A percentile compares a stretch with the other conserved stretches of the same genome.
Evolutionary conservation across 495 filamentous ascomycete genomes (phyloP).

Genomic region (Podospora sp.): DNA sequence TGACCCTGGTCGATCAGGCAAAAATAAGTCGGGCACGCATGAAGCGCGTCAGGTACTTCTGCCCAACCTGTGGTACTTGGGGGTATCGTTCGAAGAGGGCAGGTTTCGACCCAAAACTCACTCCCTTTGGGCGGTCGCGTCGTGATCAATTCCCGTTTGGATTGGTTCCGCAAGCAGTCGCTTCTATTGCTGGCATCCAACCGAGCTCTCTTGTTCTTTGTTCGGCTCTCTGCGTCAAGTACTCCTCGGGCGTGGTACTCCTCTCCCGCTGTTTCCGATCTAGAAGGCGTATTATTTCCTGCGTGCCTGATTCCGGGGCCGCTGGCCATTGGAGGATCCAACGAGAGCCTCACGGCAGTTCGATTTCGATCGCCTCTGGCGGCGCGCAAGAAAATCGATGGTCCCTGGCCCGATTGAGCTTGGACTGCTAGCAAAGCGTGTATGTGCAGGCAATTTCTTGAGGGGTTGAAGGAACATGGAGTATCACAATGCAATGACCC

Average conservation of each 20-base stretch:
- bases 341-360: slow-evolving; percentile 20
- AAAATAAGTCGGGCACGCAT: slow-evolving; percentile 28
- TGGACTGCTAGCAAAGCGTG: slow-evolving; percentile 10
- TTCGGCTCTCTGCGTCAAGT: slow-evolving; percentile 3
- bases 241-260: slow-evolving; percentile 10
- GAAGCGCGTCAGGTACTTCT: slow-evolving; percentile 27
- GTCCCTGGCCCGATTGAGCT: not conserved
- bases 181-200: slow-evolving; percentile 4
- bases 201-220: slow-evolving; percentile 1
- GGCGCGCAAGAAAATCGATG: slow-evolving; percentile 3
- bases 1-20: slow-evolving; percentile 22
- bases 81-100: slow-evolving; percentile 6
- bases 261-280: slow-evolving; percentile 18
- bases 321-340: slow-evolving; percentile 7
- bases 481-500: not conserved
- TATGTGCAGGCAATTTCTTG: not conserved
- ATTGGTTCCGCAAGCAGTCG: slow-evolving; percentile 13
- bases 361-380: slow-evolving; percentile 14
- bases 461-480: not conserved
- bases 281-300: not conserved
- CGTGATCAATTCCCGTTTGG: not conserved
- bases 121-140: slow-evolving; percentile 4
- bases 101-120: slow-evolving; percentile 8
- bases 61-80: slow-evolving; percentile 32
- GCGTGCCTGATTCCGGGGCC: slow-evolving; percentile 1